Evolutionary conservation across 805 yeast species (phyloP).

Genomic region (Metschnikowia dekortorum): DNA sequence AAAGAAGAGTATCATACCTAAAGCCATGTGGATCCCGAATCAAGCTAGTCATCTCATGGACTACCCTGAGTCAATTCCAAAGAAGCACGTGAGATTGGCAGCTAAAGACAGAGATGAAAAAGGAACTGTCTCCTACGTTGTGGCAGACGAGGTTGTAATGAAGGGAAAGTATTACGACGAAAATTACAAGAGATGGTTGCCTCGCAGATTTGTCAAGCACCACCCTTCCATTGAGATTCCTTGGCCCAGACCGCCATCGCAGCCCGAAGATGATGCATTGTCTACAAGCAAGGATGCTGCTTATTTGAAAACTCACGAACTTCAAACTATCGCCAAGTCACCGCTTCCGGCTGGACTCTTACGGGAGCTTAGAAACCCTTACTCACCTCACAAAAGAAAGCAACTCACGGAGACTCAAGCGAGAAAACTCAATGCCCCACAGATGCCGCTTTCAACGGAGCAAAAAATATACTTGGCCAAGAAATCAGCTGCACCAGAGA

Average conservation of each 20-base stretch:
- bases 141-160: slow-evolving; percentile 68
- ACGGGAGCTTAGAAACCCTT: slow-evolving; percentile 68
- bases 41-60: slow-evolving; percentile 69
- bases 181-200: slow-evolving; percentile 67
- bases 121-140: slow-evolving; percentile 65
- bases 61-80: slow-evolving; percentile 60
- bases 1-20: slow-evolving; percentile 64
- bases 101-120: slow-evolving; percentile 68
- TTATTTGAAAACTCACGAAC: slow-evolving; percentile 70
- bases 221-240: slow-evolving; percentile 72
- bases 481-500: slow-evolving; percentile 36
- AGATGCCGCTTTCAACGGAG: slow-evolving; percentile 68
- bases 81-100: slow-evolving; percentile 64
- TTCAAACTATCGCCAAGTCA: slow-evolving; percentile 58
- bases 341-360: slow-evolving; percentile 69
- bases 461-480: slow-evolving; percentile 61
- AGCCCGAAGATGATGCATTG: slow-evolving; percentile 50
- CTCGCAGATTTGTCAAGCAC: slow-evolving; percentile 70
- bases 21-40: slow-evolving; percentile 64
- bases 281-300: slow-evolving; percentile 56
- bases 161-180: slow-evolving; percentile 71
- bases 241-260: slow-evolving; percentile 73
- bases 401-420: slow-evolving; percentile 57
- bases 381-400: slow-evolving; percentile 59
- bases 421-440: slow-evolving; percentile 59